Percentiles rank a stretch among this genome's conserved stretches.
Conservation (phyloP, 2,329 filamentous ascomycete species). For the Diaporthe citri region DNA sequence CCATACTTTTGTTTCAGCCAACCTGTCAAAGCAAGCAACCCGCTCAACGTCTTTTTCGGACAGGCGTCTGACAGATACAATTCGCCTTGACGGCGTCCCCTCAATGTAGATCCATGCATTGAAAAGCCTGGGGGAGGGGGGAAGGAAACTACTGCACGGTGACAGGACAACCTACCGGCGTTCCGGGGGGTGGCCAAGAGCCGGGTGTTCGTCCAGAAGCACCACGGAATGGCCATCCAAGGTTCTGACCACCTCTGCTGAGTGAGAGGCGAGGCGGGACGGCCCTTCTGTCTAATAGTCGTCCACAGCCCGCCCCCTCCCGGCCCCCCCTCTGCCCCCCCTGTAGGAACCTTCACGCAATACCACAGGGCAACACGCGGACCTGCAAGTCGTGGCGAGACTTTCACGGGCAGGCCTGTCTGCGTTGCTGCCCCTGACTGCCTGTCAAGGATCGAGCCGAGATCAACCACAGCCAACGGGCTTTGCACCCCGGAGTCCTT, state of each 20-base stretch:
- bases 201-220: constrained; percentile 10
- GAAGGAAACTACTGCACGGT: not conserved
- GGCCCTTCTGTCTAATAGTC: constrained; percentile 21
- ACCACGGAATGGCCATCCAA: constrained; percentile 5
- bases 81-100: not conserved
- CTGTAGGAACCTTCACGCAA: not conserved
- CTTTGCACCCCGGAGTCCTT: not conserved
- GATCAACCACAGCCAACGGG: constrained; percentile 3
- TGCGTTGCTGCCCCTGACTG: not conserved
- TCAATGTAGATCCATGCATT: constrained; percentile 4
- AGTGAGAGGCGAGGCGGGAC: constrained; percentile 4
- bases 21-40: not conserved
- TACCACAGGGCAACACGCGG: not conserved
- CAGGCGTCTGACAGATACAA: not conserved
- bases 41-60: not conserved
- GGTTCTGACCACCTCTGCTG: constrained; percentile 19
- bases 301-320: not conserved
- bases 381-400: constrained; percentile 21
- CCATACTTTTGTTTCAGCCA: not conserved
- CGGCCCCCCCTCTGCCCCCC: not conserved
- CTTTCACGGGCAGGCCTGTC: not conserved
- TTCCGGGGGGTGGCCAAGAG: not conserved
- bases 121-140: not conserved
- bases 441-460: constrained; percentile 13
- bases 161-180: not conserved